A percentile compares a stretch with the other conserved stretches of the same genome.
phyloP scores from a whole-genome alignment of 2,329 filamentous ascomycete genomes.

The Huntiella decipiens region DNA sequence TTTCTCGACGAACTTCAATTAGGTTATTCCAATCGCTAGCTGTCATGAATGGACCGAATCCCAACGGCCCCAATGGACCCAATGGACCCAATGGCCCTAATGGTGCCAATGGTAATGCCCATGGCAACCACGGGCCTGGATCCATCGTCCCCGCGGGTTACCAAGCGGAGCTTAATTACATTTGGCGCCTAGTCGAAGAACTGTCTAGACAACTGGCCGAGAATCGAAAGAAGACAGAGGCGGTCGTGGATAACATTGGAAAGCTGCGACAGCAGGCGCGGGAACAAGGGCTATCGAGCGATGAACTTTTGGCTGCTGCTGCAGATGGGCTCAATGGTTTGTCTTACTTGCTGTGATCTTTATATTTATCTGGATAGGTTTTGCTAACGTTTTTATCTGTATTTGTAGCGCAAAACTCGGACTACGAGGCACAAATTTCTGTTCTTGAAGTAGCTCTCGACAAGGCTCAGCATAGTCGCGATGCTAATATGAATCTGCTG shows the following conservation, averaged over 20 bases:
- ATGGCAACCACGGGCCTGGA: constrained; percentile 14
- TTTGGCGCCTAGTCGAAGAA: constrained; percentile 49
- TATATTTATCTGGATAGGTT: neutral
- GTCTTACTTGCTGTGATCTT: neutral
- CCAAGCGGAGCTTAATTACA: constrained; percentile 48
- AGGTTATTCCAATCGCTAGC: no score
- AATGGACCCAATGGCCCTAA: constrained; percentile 19
- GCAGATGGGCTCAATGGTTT: constrained; percentile 37
- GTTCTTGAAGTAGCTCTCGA: constrained; percentile 43
- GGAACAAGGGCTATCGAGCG: constrained; percentile 33
- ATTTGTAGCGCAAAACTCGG: constrained; percentile 32
- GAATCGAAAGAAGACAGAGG: constrained; percentile 40
- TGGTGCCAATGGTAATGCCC: constrained; percentile 25
- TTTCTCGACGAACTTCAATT: no score
- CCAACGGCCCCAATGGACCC: constrained; percentile 5
- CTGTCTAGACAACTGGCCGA: constrained; percentile 43
- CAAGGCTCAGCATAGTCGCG: constrained; percentile 38
- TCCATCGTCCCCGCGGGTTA: constrained; percentile 47
- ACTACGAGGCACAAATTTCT: constrained; percentile 42
- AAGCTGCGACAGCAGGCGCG: constrained; percentile 38
- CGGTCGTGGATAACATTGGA: constrained; percentile 44
- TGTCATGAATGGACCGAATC: no score
- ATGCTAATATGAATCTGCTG: constrained; percentile 40
- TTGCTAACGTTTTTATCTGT: neutral
- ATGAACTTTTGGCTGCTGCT: constrained; percentile 36